A percentile compares a stretch with the other conserved stretches of the same genome.
Evolutionary conservation across 192 early-diverging fungal species (phyloP).

Genomic region (Mortierella alpina): DNA sequence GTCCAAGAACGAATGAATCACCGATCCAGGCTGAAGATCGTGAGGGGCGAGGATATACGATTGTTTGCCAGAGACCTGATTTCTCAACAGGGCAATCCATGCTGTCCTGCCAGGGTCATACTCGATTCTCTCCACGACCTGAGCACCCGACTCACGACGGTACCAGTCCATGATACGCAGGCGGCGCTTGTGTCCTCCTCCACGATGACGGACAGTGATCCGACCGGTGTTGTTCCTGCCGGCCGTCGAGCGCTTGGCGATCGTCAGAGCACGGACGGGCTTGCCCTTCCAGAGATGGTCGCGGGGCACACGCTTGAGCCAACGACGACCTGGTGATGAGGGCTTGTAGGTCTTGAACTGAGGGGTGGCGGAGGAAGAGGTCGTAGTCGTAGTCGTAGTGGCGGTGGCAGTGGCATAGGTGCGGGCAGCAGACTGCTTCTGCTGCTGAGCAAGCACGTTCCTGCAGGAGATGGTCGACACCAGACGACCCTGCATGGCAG

Average conservation of each 20-base stretch:
- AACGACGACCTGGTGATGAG: constrained; percentile 85
- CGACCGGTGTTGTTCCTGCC: constrained; percentile 91
- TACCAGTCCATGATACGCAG: constrained; percentile 90
- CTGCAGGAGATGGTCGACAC: constrained; percentile 6
- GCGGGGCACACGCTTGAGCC: constrained; percentile 85
- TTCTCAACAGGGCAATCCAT: constrained; percentile 86
- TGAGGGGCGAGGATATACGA: constrained; percentile 90
- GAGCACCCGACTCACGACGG: constrained; percentile 77
- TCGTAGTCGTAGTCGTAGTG: constrained; percentile 3
- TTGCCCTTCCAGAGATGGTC: constrained; percentile 91
- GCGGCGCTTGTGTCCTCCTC: constrained; percentile 91
- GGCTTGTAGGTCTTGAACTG: constrained; percentile 96
- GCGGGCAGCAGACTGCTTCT: constrained; percentile 4
- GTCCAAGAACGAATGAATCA: constrained; percentile 72
- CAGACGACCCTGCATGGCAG: constrained; percentile 8
- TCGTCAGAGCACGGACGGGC: constrained; percentile 80
- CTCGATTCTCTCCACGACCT: constrained; percentile 90
- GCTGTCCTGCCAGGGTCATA: constrained; percentile 94
- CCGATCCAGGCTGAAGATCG: constrained; percentile 79
- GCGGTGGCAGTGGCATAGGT: constrained; percentile 31
- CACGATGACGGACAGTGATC: constrained; percentile 92
- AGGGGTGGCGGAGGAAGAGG: constrained; percentile 39
- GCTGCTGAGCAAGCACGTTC: constrained; percentile 4
- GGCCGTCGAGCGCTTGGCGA: constrained; percentile 84
- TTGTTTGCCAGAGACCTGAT: constrained; percentile 79